Conservation (phyloP, 176 grass and related monocot genomes). For the Ampelocalamus luodianensis region DNA sequence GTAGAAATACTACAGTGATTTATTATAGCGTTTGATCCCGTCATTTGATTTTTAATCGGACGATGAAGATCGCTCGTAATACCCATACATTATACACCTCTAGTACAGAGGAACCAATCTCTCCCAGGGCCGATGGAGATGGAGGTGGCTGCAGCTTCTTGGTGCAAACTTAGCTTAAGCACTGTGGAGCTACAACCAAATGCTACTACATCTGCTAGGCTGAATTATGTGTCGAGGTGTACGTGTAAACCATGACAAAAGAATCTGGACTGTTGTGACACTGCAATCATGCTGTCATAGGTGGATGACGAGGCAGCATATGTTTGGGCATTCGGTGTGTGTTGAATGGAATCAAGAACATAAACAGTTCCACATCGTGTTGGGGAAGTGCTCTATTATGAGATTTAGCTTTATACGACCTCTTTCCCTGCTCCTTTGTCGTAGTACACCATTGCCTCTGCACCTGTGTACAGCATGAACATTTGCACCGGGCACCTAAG, state of each 20-base stretch:
- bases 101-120: too few species aligned
- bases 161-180: neutral
- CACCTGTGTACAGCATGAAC: too few species aligned
- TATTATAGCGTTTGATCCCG: too few species aligned
- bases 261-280: neutral
- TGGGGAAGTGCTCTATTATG: neutral
- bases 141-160: too few species aligned
- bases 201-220: neutral
- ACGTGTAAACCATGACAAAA: slow-evolving; percentile 4
- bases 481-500: neutral
- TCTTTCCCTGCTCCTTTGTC: neutral
- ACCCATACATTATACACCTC: too few species aligned
- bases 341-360: slow-evolving; percentile 3
- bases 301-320: slow-evolving; percentile 25
- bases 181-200: neutral
- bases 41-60: too few species aligned
- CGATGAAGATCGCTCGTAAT: too few species aligned
- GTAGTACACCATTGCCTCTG: too few species aligned
- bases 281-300: neutral
- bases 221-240: neutral
- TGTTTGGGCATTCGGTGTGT: neutral
- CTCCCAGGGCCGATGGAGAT: too few species aligned
- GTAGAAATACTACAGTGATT: too few species aligned
- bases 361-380: neutral
- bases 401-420: neutral